phyloP scores from a whole-genome alignment of 805 yeast species.

The Saccharomycopsis malanga region DNA sequence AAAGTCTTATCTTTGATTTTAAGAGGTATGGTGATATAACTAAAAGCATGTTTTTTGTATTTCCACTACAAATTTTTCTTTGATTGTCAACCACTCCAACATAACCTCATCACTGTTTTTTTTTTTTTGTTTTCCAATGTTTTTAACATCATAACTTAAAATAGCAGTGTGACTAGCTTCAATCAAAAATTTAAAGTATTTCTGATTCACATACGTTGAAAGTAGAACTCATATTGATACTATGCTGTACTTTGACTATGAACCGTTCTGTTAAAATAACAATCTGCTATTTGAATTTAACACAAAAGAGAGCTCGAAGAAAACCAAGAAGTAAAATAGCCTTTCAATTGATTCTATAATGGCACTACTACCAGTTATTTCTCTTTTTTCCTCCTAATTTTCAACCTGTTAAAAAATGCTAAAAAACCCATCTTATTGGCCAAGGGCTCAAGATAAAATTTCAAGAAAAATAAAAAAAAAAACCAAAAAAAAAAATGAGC shows the following conservation, averaged over 20 bases:
- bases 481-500: constrained; percentile 18
- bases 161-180: not conserved
- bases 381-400: not conserved
- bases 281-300: not conserved
- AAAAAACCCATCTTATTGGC: not conserved
- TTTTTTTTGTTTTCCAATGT: no score
- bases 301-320: no score
- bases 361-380: not conserved
- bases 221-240: constrained; percentile 4
- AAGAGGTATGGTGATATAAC: not conserved
- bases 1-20: not conserved
- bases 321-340: no score
- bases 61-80: no score
- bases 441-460: no score
- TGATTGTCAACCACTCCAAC: not conserved
- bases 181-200: not conserved
- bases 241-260: not conserved
- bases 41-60: not conserved
- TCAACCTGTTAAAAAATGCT: not conserved
- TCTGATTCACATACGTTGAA: constrained; percentile 3
- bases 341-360: not conserved
- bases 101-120: not conserved
- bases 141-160: no score
- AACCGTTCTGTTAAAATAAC: not conserved
- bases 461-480: not conserved